phyloP scores from a whole-genome alignment of 768 basidiomycete genomes.

The Leccinum boreale region DNA sequence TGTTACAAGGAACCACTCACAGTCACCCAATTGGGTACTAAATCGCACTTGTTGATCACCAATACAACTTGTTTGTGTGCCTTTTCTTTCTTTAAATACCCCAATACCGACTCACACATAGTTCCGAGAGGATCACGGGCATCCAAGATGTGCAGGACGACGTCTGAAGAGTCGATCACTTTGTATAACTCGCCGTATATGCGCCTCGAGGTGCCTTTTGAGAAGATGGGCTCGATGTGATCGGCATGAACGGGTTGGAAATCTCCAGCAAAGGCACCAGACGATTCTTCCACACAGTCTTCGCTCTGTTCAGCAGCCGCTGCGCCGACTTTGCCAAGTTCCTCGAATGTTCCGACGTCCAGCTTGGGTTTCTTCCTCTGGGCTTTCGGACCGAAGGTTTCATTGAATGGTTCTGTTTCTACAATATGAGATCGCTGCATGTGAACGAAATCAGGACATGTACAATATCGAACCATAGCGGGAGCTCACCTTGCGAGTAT shows the following conservation, averaged over 20 bases:
- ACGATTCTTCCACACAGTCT: constrained; percentile 37
- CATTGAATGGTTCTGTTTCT: constrained; percentile 90
- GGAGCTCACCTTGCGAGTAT: constrained; percentile 62
- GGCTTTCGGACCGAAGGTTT: constrained; percentile 95
- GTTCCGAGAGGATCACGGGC: constrained; percentile 95
- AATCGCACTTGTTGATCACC: constrained; percentile 96
- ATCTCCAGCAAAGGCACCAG: constrained; percentile 43
- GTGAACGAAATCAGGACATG: constrained; percentile 2
- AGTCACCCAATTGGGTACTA: constrained; percentile 98
- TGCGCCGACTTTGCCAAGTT: constrained; percentile 67
- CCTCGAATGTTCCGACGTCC: constrained; percentile 89
- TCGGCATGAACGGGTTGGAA: constrained; percentile 66
- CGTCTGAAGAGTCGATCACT: constrained; percentile 98
- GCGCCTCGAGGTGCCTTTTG: constrained; percentile 91
- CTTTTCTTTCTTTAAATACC: constrained; percentile 94
- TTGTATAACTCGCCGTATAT: constrained; percentile 99
- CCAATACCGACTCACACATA: constrained; percentile 89
- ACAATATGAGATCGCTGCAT: constrained; percentile 85
- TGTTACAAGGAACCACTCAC: constrained; percentile 45
- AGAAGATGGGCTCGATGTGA: constrained; percentile 85
- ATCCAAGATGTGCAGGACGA: constrained; percentile 92
- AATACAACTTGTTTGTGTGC: constrained; percentile 96
- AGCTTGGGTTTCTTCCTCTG: constrained; percentile 88
- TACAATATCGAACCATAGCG: neutral
- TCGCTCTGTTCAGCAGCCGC: constrained; percentile 49